Evolutionary conservation across 2,329 filamentous ascomycete genomes (phyloP).

Genomic region (Tolypocladium ovalisporum): DNA sequence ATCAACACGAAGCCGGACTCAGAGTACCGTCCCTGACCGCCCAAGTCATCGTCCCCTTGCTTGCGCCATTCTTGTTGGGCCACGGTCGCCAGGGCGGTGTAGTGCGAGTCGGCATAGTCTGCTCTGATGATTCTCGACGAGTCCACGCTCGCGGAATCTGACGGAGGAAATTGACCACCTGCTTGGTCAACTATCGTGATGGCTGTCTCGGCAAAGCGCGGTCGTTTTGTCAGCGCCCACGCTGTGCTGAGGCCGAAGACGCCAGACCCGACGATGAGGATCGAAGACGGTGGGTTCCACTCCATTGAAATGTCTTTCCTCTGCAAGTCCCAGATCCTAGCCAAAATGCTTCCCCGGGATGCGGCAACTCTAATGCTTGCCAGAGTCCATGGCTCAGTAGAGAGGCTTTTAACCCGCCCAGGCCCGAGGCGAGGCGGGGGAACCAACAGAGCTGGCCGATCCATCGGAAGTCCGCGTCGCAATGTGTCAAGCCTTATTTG

Average conservation of each 20-base stretch:
- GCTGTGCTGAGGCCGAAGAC: conserved; percentile 54
- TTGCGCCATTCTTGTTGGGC: conserved; percentile 63
- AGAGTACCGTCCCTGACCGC: conserved; percentile 55
- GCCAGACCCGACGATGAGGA: conserved; percentile 61
- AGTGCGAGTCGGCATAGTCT: conserved; percentile 74
- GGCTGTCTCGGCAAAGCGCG: conserved; percentile 37
- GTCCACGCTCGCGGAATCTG: conserved; percentile 51
- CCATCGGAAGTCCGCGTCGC: neutral
- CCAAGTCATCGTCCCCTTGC: conserved; percentile 41
- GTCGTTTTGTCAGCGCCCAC: conserved; percentile 54
- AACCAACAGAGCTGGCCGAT: neutral
- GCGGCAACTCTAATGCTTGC: neutral
- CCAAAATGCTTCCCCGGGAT: neutral
- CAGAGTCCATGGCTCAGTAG: neutral
- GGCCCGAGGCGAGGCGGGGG: neutral
- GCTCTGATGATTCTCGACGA: conserved; percentile 52
- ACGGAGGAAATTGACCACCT: conserved; percentile 44
- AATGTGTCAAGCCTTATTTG: neutral
- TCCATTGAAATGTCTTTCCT: conserved; percentile 13
- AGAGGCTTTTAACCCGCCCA: neutral
- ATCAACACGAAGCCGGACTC: conserved; percentile 60
- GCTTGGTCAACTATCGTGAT: conserved; percentile 52
- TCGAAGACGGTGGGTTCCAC: conserved; percentile 27
- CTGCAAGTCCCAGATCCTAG: neutral
- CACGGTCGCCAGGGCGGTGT: conserved; percentile 60